Percentiles rank a stretch among this genome's conserved stretches.
Evolutionary conservation across 305 asterid species (phyloP).

Genomic region (Plantago lanceolata): DNA sequence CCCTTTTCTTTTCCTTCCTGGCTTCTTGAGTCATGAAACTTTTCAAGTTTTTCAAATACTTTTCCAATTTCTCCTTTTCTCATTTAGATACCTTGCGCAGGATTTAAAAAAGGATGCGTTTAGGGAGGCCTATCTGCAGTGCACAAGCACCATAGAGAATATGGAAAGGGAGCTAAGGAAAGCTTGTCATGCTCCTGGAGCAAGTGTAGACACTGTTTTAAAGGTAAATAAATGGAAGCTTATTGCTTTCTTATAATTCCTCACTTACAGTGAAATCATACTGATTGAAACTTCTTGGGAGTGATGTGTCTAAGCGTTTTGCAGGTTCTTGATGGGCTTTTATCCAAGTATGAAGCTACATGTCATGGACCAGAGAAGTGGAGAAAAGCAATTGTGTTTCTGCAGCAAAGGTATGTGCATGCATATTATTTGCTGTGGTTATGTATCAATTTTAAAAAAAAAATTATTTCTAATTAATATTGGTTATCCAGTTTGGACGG

Average conservation of each 20-base stretch:
- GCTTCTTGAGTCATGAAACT: not conserved
- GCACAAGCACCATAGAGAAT: constrained; percentile 66
- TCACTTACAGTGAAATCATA: not conserved
- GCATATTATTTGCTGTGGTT: constrained; percentile 13
- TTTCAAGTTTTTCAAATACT: constrained; percentile 2
- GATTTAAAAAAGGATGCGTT: constrained; percentile 83
- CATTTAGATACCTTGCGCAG: constrained; percentile 46
- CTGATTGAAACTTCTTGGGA: not conserved
- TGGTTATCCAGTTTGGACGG: constrained; percentile 78
- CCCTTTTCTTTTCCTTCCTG: not conserved
- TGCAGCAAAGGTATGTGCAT: constrained; percentile 71
- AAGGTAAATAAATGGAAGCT: constrained; percentile 45
- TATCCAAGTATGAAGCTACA: constrained; percentile 66
- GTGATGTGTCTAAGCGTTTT: constrained; percentile 17
- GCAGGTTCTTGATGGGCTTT: constrained; percentile 78
- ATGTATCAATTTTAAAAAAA: constrained; percentile 7
- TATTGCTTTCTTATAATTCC: not conserved
- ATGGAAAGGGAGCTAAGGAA: constrained; percentile 85
- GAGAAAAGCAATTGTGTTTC: constrained; percentile 61
- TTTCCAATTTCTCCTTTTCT: constrained; percentile 19
- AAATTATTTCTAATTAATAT: constrained; percentile 24
- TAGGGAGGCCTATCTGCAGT: constrained; percentile 76
- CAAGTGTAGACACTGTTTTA: constrained; percentile 64
- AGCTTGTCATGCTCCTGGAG: constrained; percentile 79
- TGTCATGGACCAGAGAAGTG: constrained; percentile 97